phyloP scores from a whole-genome alignment of 2,329 filamentous ascomycete genomes.

The Fusarium sp. region DNA sequence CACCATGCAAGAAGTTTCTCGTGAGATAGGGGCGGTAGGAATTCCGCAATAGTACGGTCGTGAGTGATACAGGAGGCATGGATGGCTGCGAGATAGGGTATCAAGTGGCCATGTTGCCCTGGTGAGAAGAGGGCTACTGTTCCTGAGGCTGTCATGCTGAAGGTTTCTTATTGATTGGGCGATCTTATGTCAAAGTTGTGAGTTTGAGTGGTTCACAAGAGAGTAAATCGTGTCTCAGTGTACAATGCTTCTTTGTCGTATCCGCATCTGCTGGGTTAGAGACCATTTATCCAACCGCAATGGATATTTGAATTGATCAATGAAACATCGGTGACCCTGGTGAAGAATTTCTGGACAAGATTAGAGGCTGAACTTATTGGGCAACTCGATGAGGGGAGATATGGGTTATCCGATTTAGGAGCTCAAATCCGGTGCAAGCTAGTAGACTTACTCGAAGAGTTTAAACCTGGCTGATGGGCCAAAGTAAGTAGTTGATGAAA shows the following conservation, averaged over 20 bases:
- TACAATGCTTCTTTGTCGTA: constrained; percentile 6
- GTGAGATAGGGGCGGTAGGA: constrained; percentile 69
- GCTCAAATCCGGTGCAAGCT: constrained; percentile 25
- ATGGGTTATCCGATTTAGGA: constrained; percentile 31
- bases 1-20: constrained; percentile 69
- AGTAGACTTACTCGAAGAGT: constrained; percentile 31
- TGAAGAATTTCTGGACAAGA: constrained; percentile 16
- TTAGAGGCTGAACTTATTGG: constrained; percentile 16
- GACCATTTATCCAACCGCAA: neutral
- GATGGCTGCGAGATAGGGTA: constrained; percentile 68
- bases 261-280: neutral
- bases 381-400: constrained; percentile 29
- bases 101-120: constrained; percentile 62
- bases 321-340: neutral
- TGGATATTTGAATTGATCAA: neutral
- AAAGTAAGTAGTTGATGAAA: constrained; percentile 9
- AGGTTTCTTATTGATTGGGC: neutral
- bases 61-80: constrained; percentile 70
- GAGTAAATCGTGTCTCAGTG: constrained; percentile 8
- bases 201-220: constrained; percentile 2
- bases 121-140: constrained; percentile 59
- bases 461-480: constrained; percentile 5
- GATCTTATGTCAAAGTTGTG: neutral
- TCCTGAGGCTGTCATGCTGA: constrained; percentile 50
- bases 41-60: constrained; percentile 68